Base-by-base conservation (phyloP, 768 basidiomycete genomes). In the Boletus bicolor region DNA sequence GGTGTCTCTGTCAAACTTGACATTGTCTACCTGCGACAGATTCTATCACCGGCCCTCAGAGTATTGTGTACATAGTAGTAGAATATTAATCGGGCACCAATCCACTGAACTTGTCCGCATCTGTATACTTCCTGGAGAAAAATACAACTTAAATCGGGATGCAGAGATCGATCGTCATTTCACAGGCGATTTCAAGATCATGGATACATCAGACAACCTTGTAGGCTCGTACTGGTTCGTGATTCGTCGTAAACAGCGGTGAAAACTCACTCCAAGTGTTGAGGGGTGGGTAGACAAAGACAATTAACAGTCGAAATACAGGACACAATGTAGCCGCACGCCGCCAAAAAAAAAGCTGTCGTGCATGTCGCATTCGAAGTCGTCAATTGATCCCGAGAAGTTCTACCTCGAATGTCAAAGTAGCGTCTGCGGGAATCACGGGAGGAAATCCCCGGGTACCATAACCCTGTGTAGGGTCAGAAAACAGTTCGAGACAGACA, bases 361-460 rank as follows among this genome's bases (percentile, higher is more conserved):
- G 48, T 72, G 68, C 55, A 64, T 37, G 49, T 63, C 44, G 58
- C 21, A 49, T 59, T 49, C 45, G 52, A 56, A 21, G 39, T 60
- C 49, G 51, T 72, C 67, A 76, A 64, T 75, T 84, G 75, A 93
- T 91, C 70, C 80, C 76, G 55, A 93, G 58, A 46, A 95, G 78
- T 73, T 94, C 89, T 50, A 95, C 89, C 73, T 92, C 90, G 66
- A 94, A 94, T 57, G 73, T 79, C 70, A 95, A 79, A 12, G 80
- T 84, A 5, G 89, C 68, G 68, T 93, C 85, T 62, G 86, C 68
- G 12, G 91, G 91, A 70, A 93, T 93, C 58, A 88, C 76, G 19
- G 88, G 88, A 9, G 85, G 84, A 73, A 87, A 91, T 8, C 92
- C 91, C 19, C 85, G 80, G 26, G 72, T 21, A 14, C 90, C 91